These are phyloP conservation scores for Brasenia schreberi DNA, from an alignment of 164 flowering plant genomes.

Conservation along the genomic window DNA sequence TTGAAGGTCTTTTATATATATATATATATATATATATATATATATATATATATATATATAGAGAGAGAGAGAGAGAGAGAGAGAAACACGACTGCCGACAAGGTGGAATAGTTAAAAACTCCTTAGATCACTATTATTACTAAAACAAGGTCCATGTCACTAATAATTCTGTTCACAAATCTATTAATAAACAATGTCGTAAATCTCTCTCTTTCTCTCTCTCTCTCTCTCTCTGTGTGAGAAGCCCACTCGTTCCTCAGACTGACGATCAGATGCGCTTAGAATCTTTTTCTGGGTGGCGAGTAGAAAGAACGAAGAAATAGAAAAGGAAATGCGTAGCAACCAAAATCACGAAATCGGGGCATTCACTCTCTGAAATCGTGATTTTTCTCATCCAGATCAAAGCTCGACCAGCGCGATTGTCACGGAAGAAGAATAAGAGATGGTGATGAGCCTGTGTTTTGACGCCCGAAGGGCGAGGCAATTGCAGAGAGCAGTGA, in stretches of 20 bases:
- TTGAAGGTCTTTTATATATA: no score
- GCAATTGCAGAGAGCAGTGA: constrained; percentile 36
- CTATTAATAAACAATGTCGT: no score
- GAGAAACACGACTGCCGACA: no score
- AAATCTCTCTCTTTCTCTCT: background rate
- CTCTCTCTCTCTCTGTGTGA: background rate
- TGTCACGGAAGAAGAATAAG: background rate
- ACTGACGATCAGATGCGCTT: background rate
- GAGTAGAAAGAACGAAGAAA: background rate
- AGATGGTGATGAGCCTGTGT: constrained; percentile 28
- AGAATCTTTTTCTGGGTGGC: background rate
- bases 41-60: no score
- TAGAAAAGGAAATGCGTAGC: background rate
- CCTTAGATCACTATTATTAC: no score
- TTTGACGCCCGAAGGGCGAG: constrained; percentile 34
- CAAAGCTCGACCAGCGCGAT: background rate
- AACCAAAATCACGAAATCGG: background rate
- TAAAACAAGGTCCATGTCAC: no score
- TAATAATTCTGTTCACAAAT: no score
- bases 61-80: no score
- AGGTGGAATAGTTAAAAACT: no score
- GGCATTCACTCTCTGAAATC: background rate
- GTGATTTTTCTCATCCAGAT: background rate
- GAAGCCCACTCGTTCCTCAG: no score
- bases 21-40: no score